Evolutionary conservation across 495 filamentous ascomycete genomes (phyloP).

Genomic region (Penicillium robsamsonii): DNA sequence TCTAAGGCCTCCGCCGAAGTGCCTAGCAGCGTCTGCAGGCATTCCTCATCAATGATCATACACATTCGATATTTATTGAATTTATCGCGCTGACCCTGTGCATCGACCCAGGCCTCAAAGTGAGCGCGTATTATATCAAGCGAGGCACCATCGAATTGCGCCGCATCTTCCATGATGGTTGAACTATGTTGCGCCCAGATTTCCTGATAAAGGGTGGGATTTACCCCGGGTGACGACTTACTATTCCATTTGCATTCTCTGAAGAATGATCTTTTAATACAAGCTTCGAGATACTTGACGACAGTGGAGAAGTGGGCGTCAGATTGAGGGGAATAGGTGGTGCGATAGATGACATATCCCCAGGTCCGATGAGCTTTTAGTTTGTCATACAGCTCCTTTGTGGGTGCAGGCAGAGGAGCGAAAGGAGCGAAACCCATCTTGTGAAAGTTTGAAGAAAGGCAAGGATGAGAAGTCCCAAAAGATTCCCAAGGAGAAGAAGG

Average conservation of each 20-base stretch:
- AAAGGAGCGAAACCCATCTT: no score
- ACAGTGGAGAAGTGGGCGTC: conserved; percentile 9
- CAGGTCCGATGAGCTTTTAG: background rate
- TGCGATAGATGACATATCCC: conserved; percentile 19
- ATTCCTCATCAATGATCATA: conserved; percentile 16
- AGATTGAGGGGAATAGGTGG: conserved; percentile 17
- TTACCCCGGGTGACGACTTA: background rate
- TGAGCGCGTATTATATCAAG: conserved; percentile 16
- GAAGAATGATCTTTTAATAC: conserved; percentile 12
- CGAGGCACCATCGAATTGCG: conserved; percentile 15
- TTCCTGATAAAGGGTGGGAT: background rate
- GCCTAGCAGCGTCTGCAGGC: conserved; percentile 10
- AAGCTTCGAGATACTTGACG: conserved; percentile 14
- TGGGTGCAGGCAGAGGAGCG: no score
- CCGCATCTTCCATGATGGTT: conserved; percentile 13
- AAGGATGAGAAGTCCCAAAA: no score
- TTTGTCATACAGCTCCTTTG: no score
- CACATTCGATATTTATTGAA: conserved; percentile 9
- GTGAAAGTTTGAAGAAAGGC: no score
- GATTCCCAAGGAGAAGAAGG: no score
- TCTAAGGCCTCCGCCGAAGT: conserved; percentile 3
- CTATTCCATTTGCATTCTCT: background rate
- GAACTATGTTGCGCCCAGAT: conserved; percentile 10
- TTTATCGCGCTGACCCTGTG: conserved; percentile 3
- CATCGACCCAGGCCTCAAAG: conserved; percentile 18